Evolutionary conservation across 78 protist genomes (phyloP), one percentile per base, ranked within the genome.

Genomic region (Emiliania huxleyi): DNA sequence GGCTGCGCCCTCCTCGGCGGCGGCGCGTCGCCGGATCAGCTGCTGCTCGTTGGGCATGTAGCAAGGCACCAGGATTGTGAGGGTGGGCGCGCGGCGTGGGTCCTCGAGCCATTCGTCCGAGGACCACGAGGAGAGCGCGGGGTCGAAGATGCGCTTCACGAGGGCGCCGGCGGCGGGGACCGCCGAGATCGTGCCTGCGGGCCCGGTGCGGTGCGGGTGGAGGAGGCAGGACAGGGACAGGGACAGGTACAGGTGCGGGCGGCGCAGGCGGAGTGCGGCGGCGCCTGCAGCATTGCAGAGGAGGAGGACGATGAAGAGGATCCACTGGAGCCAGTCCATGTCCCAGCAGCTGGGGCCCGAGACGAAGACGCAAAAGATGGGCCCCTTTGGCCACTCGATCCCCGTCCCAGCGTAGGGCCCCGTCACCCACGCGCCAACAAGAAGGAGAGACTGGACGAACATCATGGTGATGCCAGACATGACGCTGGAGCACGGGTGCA

Each of bases 21-120:
- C n/a, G n/a, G n/a, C n/a, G n/a, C n/a, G n/a, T n/a, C n/a, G n/a
- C 8, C 0, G 12, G 56, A 81, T 1, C 0, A 81, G 0, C 21
- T 0, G 37, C 40, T 81, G 89, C 89, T 81, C 89, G 89, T 81
- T 81, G 46, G 89, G 89, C 35, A 81, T 38, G 89, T 81, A 81
- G 89, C 89, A 81, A 4, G 89, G 89, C 89, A 81, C 56, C 12
- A 81, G n/a, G 12, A 81, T 38, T 12, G 89, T 42, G 56, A 81
- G 38, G 12, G 56, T 0, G 23, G 40, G 38, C 25, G 1, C 48
- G 19, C 3, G 18, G 48, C 1, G 2, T 0, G 1, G 33, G 48
- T 40, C 85, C 33, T 22, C 33, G 42, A 23, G 85, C 85, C 0
- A 23, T 2, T 4, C 8, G 46, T 12, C 48, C 23, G 4, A 15